A percentile compares a stretch with the other conserved stretches of the same genome.
Evolutionary conservation across 345 rosid genomes (phyloP).

Genomic region (Gossypium longicalyx): DNA sequence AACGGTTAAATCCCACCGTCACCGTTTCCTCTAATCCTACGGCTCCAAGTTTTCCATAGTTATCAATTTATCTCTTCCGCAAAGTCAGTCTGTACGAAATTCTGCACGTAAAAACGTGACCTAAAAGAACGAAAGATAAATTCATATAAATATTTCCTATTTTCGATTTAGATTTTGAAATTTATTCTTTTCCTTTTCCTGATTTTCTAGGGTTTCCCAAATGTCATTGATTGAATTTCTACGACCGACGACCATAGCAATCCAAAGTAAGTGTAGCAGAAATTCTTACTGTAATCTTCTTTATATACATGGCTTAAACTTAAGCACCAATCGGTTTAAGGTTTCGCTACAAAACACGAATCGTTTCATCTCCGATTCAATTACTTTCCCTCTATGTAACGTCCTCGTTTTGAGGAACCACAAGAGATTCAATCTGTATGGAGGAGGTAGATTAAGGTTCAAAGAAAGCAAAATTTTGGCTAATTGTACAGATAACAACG

Average conservation of each 20-base stretch:
- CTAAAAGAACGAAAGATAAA: background rate
- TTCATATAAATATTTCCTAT: background rate
- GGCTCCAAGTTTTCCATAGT: slow-evolving; percentile 12
- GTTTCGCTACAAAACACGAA: slow-evolving; percentile 32
- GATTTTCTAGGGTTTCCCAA: slow-evolving; percentile 35
- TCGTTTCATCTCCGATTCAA: slow-evolving; percentile 28
- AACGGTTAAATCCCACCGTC: background rate
- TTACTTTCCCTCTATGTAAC: slow-evolving; percentile 22
- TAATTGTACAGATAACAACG: slow-evolving; percentile 66
- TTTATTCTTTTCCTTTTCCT: background rate
- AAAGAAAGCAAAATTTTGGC: slow-evolving; percentile 40
- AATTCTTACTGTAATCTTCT: slow-evolving; percentile 27
- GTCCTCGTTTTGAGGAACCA: slow-evolving; percentile 13
- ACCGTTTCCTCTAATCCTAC: slow-evolving; percentile 11
- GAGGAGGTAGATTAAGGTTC: slow-evolving; percentile 25
- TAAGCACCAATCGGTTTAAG: slow-evolving; percentile 36
- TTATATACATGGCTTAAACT: slow-evolving; percentile 35
- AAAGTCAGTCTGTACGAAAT: background rate
- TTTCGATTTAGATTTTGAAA: background rate
- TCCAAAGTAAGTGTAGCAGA: slow-evolving; percentile 25
- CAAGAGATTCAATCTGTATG: slow-evolving; percentile 26
- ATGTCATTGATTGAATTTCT: slow-evolving; percentile 44
- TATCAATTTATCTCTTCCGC: background rate
- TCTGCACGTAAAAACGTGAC: slow-evolving; percentile 3
- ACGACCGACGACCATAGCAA: slow-evolving; percentile 28